Evolutionary conservation across 78 protist species (phyloP).

Genomic region (Cavenderia fasciculata): DNA sequence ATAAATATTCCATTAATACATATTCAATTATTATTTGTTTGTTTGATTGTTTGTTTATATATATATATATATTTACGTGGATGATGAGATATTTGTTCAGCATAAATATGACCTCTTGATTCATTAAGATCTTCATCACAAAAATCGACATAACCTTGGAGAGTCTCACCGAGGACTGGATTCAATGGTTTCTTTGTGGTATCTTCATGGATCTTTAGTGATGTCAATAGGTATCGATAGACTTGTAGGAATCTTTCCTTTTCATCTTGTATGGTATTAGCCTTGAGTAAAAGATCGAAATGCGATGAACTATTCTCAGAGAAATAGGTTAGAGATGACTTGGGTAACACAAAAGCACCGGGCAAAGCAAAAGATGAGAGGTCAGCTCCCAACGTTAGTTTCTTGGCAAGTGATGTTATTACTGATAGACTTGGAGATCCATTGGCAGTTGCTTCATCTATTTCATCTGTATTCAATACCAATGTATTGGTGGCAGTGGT

Average conservation of each 20-base stretch:
- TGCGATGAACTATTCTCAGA: conserved; percentile 12
- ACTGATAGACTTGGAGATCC: background rate
- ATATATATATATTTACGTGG: no score
- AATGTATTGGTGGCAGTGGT: background rate
- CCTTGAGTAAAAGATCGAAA: conserved; percentile 43
- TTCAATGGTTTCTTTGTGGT: conserved; percentile 48
- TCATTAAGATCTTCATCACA: background rate
- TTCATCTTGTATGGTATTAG: conserved; percentile 39
- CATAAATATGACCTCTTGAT: background rate
- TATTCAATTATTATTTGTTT: no score
- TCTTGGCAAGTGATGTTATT: background rate
- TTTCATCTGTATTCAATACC: no score
- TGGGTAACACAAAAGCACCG: conserved; percentile 29
- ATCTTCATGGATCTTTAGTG: conserved; percentile 22
- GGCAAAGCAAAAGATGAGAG: conserved; percentile 14
- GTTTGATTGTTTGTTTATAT: no score
- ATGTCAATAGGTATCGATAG: background rate
- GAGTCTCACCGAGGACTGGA: conserved; percentile 59
- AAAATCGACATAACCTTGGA: background rate
- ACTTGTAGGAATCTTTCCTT: conserved; percentile 50
- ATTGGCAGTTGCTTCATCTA: background rate
- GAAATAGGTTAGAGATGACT: conserved; percentile 35
- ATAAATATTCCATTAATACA: no score
- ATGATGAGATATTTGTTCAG: conserved; percentile 69
- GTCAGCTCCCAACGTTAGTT: background rate